These are phyloP conservation scores for Amaranthus palmeri DNA, from an alignment of 148 eudicot genomes.

Conservation along the genomic window DNA sequence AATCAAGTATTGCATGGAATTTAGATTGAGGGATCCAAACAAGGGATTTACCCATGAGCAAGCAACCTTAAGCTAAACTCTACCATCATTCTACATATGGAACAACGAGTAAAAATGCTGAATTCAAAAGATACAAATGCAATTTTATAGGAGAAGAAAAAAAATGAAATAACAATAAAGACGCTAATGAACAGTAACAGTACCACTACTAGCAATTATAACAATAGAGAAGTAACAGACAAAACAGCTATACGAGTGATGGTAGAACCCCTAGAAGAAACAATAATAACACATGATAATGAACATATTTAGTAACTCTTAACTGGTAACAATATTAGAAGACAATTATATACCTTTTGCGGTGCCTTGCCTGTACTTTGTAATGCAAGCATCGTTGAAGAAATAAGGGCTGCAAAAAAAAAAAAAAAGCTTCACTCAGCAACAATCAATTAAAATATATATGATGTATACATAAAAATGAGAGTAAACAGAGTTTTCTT, in stretches of 20 bases:
- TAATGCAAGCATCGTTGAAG: constrained; percentile 83
- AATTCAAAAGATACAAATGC: background rate
- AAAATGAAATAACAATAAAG: background rate
- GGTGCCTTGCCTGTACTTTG: constrained; percentile 69
- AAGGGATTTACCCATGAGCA: background rate
- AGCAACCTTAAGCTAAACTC: background rate
- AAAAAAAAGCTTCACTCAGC: constrained; percentile 28
- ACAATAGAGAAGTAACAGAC: constrained; percentile 3
- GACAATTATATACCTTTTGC: constrained; percentile 42
- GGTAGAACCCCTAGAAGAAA: background rate
- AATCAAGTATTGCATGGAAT: too few species aligned
- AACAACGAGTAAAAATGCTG: background rate
- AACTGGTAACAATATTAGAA: background rate
- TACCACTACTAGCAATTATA: background rate
- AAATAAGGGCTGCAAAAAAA: constrained; percentile 66
- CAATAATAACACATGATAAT: background rate
- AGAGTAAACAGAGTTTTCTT: background rate
- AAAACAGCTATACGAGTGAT: background rate
- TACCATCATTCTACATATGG: background rate
- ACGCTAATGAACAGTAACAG: background rate
- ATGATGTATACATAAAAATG: too few species aligned
- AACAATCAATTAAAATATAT: background rate
- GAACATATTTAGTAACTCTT: background rate
- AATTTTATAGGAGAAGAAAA: background rate
- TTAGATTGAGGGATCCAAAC: too few species aligned